Evolutionary conservation across 768 basidiomycete genomes (phyloP), one percentile per base, ranked within the genome.

Genomic region (Mycena rosella): DNA sequence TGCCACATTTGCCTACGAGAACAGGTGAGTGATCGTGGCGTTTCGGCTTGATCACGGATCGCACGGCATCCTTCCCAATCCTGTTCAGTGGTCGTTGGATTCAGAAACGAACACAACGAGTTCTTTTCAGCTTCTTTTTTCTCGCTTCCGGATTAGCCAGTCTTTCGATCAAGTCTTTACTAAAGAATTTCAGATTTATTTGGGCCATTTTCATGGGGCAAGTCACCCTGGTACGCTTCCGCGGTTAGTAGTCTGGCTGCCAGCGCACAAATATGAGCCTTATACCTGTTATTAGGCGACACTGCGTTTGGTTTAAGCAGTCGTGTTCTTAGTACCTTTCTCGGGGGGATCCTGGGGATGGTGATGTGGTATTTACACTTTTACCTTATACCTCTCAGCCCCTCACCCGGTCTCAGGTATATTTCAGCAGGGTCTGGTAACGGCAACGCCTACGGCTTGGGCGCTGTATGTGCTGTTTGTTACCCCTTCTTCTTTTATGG

Each of bases 141-240:
- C n/a, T n/a, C n/a, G n/a, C n/a, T n/a, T n/a, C n/a, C n/a, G n/a
- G n/a, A n/a, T n/a, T n/a, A n/a, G n/a, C n/a, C n/a, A n/a, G n/a
- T n/a, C n/a, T n/a, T n/a, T n/a, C n/a, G n/a, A n/a, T n/a, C n/a
- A n/a, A n/a, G n/a, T n/a, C n/a, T n/a, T n/a, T n/a, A n/a, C n/a
- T n/a, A n/a, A n/a, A n/a, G n/a, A n/a, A n/a, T n/a, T n/a, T n/a
- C n/a, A n/a, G 86, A 60, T 88, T 89, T 72, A 84, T 90, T 4
- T 94, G 93, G 93, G 91, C 83, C 13, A 83, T 93, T 89, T 84
- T 93, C 73, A 93, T 94, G 89, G 91, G 87, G 0, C 93, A 94
- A 72, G 79, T 93, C 8, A 91, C 91, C 0, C 76, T 92, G 0
- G 81, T 89, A 11, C 86, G 92, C 20, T 94, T 92, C 73, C 84